Evolutionary conservation across 371 early-diverging fungal genomes (phyloP), one percentile per base, ranked within the genome.

Genomic region (Mortierella sp.): DNA sequence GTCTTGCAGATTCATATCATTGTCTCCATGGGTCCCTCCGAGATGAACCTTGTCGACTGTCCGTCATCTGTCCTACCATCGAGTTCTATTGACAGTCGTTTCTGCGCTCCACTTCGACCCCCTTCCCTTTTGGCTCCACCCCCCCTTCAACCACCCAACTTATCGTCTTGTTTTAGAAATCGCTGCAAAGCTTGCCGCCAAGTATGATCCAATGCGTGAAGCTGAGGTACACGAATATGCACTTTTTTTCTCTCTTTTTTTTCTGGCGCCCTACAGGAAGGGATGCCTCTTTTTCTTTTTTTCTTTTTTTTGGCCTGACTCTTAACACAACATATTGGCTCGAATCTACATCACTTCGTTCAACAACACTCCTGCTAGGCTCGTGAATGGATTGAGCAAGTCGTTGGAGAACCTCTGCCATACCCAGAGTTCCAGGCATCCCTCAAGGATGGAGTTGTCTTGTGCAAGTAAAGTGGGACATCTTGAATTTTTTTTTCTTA

Each of bases 371-470:
- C 16, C 26, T 15, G 25, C 70, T 66, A 88, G 83, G 91, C 88
- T 26, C 83, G 85, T 15, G 72, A 74, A 43, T 94, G 90, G 91
- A 89, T 95, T 51, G 92, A 91, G 69, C 63, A 70, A 6, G 75
- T 91, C 2, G 75, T 90, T 43, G 90, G 84, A 1, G 88, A 88
- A 66, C 69, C 85, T 12, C 67, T 84, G 37, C 83, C 86, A 12
- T 79, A 63, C 23, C 73, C 82, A 7, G 84, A 86, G 59, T 91
- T 93, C 60, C 89, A 92, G 18, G 88, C 88, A 45, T 85, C 88
- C 12, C 83, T 94, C 29, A 92, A 93, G 81, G 94, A 94, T 65
- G 98, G 98, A 29, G 90, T 92, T 23, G 81, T 95, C 43, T 86
- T 97, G 12, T 92, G 93, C 92, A 91, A 93, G 89, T 89, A 84